Evolutionary conservation across 2,329 filamentous ascomycete genomes (phyloP), one percentile per base, ranked within the genome.

Genomic region (Pseudocercospora vitis): DNA sequence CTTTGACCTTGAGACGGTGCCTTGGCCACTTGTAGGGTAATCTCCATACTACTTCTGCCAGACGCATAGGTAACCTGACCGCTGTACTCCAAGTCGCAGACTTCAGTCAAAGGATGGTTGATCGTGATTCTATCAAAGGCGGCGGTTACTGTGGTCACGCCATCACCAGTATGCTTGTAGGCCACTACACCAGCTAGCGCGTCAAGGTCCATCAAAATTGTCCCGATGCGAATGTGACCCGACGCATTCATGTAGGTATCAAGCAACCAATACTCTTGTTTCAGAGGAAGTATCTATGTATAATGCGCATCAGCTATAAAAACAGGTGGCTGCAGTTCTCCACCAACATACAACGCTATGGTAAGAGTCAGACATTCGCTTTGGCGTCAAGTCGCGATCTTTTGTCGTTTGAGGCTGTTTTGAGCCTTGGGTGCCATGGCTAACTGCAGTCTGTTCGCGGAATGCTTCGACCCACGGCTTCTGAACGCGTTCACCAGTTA

Each of bases 181-280:
- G 88, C 87, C 52, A 91, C 81, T 42, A 91, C 82, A 7, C 88
- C 88, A 0, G 87, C 87, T 6, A 91, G 72, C 0, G 88, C 88
- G 70, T 91, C 88, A 1, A 91, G 78, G 58, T 91, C 88, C 86
- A 91, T 91, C 57, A 91, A 82, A 12, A 91, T 74, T 0, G 87
- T 84, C 0, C 88, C 88, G 6, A 91, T 76, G 49, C 85, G 78
- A 61, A 91, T 87, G 62, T 89, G 86, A 0, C 88, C 88, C 0
- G 83, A 84, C 1, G 86, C 81, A 70, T 91, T 91, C 65, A 89
- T 81, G 65, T 91, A 91, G 0, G 84, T 87, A 67, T 91, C 88
- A 8, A 88, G 78, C 9, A 91, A 74, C 85, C 86, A 91, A 48
- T 86, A 86, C 65, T 91, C 88, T 64, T 82, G 84, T 4, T 82